Evolutionary conservation across 2,329 filamentous ascomycete genomes (phyloP).

Genomic region (Hansfordia pulvinata): DNA sequence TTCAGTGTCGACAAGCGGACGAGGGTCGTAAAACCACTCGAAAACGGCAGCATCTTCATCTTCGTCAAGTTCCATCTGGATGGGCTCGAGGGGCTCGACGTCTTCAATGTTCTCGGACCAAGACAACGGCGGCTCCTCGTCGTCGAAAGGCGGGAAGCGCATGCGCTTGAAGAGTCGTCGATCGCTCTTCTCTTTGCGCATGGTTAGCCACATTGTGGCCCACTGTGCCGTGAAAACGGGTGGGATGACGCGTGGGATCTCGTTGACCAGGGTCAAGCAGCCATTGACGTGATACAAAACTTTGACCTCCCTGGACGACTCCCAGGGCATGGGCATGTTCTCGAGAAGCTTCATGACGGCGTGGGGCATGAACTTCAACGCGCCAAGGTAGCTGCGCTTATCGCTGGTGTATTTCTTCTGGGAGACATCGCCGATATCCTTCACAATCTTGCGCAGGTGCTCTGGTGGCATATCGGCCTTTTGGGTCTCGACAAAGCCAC

Average conservation of each 20-base stretch:
- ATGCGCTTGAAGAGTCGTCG: slow-evolving; percentile 94
- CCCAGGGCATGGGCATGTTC: slow-evolving; percentile 99
- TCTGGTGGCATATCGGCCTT: slow-evolving; percentile 98
- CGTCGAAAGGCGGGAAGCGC: slow-evolving; percentile 96
- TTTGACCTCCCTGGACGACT: slow-evolving; percentile 90
- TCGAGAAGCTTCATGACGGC: slow-evolving; percentile 93
- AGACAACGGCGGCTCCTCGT: slow-evolving; percentile 91
- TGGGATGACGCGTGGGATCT: slow-evolving; percentile 91
- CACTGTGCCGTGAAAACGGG: slow-evolving; percentile 97
- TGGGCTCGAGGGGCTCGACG: slow-evolving; percentile 91
- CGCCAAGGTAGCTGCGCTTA: slow-evolving; percentile 94
- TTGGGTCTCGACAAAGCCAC: slow-evolving; percentile 92
- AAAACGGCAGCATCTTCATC: slow-evolving; percentile 81
- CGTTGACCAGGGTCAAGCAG: slow-evolving; percentile 91
- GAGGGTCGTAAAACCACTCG: slow-evolving; percentile 96
- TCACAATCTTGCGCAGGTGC: slow-evolving; percentile 95
- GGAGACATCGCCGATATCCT: slow-evolving; percentile 96
- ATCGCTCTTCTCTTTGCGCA: slow-evolving; percentile 96
- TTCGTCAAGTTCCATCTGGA: slow-evolving; percentile 96
- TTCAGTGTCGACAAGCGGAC: slow-evolving; percentile 76
- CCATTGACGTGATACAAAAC: slow-evolving; percentile 98
- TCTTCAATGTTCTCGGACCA: slow-evolving; percentile 99
- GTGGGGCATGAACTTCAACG: slow-evolving; percentile 98
- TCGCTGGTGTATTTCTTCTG: slow-evolving; percentile 99
- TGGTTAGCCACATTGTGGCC: slow-evolving; percentile 98